phyloP scores from a whole-genome alignment of 2,329 filamentous ascomycete species.

The Emmonsiellopsis sp. region DNA sequence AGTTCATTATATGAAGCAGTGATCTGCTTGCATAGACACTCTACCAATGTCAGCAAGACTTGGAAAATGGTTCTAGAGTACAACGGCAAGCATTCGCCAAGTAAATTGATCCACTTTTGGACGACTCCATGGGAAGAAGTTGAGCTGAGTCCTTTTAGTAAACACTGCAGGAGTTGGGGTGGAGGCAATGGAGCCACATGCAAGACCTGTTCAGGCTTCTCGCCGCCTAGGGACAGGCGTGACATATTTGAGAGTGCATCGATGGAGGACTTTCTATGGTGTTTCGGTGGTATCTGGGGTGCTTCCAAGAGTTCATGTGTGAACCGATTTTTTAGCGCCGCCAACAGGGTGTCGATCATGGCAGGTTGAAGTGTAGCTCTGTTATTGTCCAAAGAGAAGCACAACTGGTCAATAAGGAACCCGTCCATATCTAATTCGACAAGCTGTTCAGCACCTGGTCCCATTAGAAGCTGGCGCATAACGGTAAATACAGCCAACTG shows the following conservation, averaged over 20 bases:
- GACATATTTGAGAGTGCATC: slow-evolving; percentile 33
- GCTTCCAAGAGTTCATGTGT: slow-evolving; percentile 25
- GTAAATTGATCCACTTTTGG: slow-evolving; percentile 84
- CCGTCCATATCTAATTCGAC: slow-evolving; percentile 53
- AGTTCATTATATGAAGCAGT: slow-evolving; percentile 62
- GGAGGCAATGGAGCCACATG: slow-evolving; percentile 35
- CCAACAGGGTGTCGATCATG: slow-evolving; percentile 68
- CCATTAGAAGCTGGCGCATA: slow-evolving; percentile 41
- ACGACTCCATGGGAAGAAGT: slow-evolving; percentile 64
- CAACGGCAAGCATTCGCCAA: slow-evolving; percentile 72
- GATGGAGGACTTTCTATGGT: slow-evolving; percentile 29
- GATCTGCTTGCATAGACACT: slow-evolving; percentile 76
- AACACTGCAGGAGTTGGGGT: slow-evolving; percentile 65
- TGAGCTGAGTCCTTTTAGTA: slow-evolving; percentile 72
- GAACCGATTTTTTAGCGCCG: slow-evolving; percentile 56
- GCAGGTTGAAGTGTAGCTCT: slow-evolving; percentile 67
- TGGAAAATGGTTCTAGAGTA: slow-evolving; percentile 82
- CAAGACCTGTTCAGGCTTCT: slow-evolving; percentile 31
- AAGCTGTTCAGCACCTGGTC: slow-evolving; percentile 29
- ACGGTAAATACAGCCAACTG: slow-evolving; percentile 62
- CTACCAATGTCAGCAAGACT: slow-evolving; percentile 79
- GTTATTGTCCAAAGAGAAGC: slow-evolving; percentile 48
- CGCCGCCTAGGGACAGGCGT: slow-evolving; percentile 36
- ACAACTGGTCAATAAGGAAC: slow-evolving; percentile 59
- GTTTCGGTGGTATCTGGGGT: slow-evolving; percentile 20